Percentiles rank a stretch among this genome's conserved stretches.
Evolutionary conservation across 306 rosid species (phyloP).

Genomic region (Cucumis melo): DNA sequence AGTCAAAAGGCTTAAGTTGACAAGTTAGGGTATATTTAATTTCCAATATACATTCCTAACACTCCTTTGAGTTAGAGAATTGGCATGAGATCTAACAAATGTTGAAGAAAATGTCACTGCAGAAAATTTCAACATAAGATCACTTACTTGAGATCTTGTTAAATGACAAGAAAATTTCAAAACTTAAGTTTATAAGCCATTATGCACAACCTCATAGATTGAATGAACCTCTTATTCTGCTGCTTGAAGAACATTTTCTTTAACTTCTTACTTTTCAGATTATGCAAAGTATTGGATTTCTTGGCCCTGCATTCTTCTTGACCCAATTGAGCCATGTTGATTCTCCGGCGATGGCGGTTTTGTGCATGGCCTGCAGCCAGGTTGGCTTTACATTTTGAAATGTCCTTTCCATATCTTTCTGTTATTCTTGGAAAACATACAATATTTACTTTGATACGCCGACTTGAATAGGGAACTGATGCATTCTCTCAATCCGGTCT

Average conservation of each 20-base stretch:
- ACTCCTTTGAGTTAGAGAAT: background rate
- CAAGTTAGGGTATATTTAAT: background rate
- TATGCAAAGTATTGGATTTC: slow-evolving; percentile 97
- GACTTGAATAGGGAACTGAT: slow-evolving; percentile 62
- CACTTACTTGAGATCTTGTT: background rate
- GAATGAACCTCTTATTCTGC: background rate
- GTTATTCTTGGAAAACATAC: background rate
- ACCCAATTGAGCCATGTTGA: slow-evolving; percentile 85
- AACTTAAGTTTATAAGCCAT: background rate
- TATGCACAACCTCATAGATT: background rate
- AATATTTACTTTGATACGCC: background rate
- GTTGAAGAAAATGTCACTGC: background rate
- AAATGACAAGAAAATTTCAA: background rate
- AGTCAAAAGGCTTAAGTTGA: background rate
- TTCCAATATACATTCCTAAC: background rate
- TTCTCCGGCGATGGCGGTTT: slow-evolving; percentile 86
- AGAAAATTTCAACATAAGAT: background rate
- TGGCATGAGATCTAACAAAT: background rate
- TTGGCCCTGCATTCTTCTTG: slow-evolving; percentile 98
- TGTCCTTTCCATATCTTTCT: background rate
- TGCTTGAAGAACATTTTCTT: background rate
- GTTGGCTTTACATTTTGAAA: slow-evolving; percentile 23
- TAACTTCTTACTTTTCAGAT: slow-evolving; percentile 36
- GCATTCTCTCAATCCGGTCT: slow-evolving; percentile 98
- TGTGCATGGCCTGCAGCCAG: slow-evolving; percentile 99